These are phyloP conservation scores for Globisporangium parvum DNA, from an alignment of 352 stramenopile species.

Conservation along the genomic window DNA sequence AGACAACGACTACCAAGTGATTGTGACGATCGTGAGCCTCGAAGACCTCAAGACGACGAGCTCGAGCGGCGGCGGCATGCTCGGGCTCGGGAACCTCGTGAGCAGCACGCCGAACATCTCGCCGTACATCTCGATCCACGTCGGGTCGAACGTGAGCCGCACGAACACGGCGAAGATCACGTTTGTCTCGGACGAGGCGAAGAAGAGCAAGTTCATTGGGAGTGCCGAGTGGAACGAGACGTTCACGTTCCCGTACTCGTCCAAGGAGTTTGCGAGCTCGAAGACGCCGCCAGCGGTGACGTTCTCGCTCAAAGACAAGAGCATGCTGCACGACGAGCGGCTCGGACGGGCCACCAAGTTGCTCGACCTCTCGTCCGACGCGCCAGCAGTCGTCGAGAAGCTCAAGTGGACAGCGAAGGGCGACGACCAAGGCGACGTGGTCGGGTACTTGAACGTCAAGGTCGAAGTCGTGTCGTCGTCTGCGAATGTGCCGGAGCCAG, in stretches of 20 bases:
- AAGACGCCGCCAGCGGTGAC: conserved; percentile 14
- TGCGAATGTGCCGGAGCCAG: background rate
- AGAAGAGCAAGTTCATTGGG: conserved; percentile 40
- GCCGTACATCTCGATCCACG: conserved; percentile 71
- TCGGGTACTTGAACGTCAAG: conserved; percentile 21
- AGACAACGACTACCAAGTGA: conserved; percentile 56
- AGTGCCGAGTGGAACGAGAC: conserved; percentile 70
- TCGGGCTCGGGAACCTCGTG: conserved; percentile 67
- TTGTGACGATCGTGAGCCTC: conserved; percentile 60
- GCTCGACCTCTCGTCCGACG: conserved; percentile 10
- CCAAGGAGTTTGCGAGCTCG: conserved; percentile 38
- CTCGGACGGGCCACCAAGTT: conserved; percentile 23
- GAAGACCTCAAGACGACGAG: conserved; percentile 56
- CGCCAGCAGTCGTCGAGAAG: conserved; percentile 4
- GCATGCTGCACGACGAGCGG: conserved; percentile 40
- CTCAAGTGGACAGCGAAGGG: conserved; percentile 16
- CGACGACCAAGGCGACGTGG: conserved; percentile 15
- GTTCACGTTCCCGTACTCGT: conserved; percentile 65
- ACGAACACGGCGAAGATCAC: conserved; percentile 71
- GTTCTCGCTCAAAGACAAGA: conserved; percentile 50
- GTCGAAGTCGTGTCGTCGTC: conserved; percentile 18
- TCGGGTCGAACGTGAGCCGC: conserved; percentile 56
- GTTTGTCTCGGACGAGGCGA: conserved; percentile 20
- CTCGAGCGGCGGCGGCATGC: conserved; percentile 56
- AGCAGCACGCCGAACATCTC: conserved; percentile 75